Evolutionary conservation across 768 basidiomycete species (phyloP).

Genomic region (Amanita pseudoporphyria): DNA sequence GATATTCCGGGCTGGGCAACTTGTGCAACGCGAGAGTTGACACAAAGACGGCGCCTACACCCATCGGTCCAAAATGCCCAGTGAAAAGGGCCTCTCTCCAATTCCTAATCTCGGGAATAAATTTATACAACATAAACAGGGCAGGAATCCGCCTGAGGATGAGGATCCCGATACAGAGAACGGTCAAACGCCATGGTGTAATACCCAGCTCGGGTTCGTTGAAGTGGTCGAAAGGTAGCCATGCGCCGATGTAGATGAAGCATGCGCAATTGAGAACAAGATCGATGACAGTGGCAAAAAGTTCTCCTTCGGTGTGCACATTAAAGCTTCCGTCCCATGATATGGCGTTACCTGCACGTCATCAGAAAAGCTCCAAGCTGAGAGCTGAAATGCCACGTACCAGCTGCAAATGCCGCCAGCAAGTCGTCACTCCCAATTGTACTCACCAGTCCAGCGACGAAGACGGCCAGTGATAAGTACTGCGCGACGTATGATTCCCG

Average conservation of each 20-base stretch:
- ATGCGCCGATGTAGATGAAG: conserved; percentile 84
- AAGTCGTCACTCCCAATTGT: conserved; percentile 83
- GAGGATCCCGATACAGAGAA: conserved; percentile 61
- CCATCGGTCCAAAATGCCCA: conserved; percentile 94
- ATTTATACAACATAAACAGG: conserved; percentile 67
- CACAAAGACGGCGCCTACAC: conserved; percentile 87
- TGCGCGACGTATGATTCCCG: conserved; percentile 85
- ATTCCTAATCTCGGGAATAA: conserved; percentile 78
- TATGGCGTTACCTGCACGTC: conserved; percentile 63
- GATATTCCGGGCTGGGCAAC: conserved; percentile 45
- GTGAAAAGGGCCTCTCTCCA: conserved; percentile 86
- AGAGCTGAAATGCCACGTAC: conserved; percentile 23
- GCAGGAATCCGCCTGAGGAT: conserved; percentile 73
- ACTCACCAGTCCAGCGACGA: conserved; percentile 71
- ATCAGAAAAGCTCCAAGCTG: background rate
- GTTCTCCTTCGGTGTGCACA: conserved; percentile 69
- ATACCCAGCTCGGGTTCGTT: conserved; percentile 48
- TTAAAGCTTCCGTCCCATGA: conserved; percentile 89
- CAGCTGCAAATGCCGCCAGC: conserved; percentile 80
- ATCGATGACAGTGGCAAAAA: conserved; percentile 87
- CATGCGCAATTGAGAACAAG: conserved; percentile 74
- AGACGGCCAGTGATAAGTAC: conserved; percentile 62
- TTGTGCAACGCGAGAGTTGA: conserved; percentile 59
- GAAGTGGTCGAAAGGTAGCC: conserved; percentile 62
- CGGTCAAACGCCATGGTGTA: conserved; percentile 58